Base-by-base conservation (phyloP, 495 filamentous ascomycete genomes). In the Hypomontagnella monticulosa region DNA sequence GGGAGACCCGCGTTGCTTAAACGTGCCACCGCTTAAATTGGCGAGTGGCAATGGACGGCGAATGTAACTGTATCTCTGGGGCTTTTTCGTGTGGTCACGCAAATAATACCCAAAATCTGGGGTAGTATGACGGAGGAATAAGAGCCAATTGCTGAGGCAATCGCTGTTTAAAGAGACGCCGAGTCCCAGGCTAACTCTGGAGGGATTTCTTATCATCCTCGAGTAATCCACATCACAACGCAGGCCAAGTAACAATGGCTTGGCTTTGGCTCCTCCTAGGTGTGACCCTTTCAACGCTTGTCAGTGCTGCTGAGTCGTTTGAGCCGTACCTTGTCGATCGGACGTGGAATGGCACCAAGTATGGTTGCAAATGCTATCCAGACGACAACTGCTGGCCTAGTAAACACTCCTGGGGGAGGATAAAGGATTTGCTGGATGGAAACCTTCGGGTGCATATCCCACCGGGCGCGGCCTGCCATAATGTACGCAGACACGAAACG, bases 371-470 rank as follows among this genome's bases (percentile, higher is more conserved):
- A 59, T 82, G 79, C 44, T 73, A 73, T 51, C 46, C 70, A 0
- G 79, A 72, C 12, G 76, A 81, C 42, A 43, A 57, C 3, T 82
- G 80, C 70, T 82, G 80, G 80, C 80, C 80, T 11, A 69, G 55
- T 14, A n/a, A 37, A 1, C 20, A 11, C 12, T 51, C 74, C 9
- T 82, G 78, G 77, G 33, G 64, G 5, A 27, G 23, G 16, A 50
- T 82, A 32, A 81, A 82, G 66, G 46, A 52, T 15, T 78, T 75
- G 0, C 73, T 82, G 34, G 67, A 67, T 38, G 80, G 79, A 5
- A 79, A 74, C 48, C 66, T 81, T 7, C 33, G 49, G 14, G 73
- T 77, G 27, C 70, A 75, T 63, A 66, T 78, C 11, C 79, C 79
- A 3, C 76, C 76, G 0, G 78, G 65, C 5, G 77, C 74, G 3